Base-by-base conservation (phyloP, 768 basidiomycete species). In the Butyriboletus loyo region DNA sequence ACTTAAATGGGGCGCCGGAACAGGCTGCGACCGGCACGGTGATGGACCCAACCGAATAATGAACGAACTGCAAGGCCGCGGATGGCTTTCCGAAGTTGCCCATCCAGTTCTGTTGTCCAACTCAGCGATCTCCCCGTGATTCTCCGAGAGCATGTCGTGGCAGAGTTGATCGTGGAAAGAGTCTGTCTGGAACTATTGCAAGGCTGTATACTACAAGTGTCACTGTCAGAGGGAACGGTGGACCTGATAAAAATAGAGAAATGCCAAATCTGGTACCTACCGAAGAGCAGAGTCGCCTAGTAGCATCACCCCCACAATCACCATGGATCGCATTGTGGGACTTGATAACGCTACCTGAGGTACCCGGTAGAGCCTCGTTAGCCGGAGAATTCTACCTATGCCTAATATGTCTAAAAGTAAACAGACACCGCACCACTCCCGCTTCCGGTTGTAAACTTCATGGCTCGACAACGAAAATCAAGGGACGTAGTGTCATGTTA, bases 331-430 rank as follows among this genome's bases (percentile, higher is more conserved):
- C 35, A 17, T 36, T n/a, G 8, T 48, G 46, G 10, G 41, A 35
- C 14, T n/a, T 34, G 5, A 37, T 41, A 14, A 10, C 53, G n/a
- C n/a, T n/a, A n/a, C 34, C 7, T 39, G n/a, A 42, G 11, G 14
- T 11, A 25, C 14, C 53, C 48, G 53, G 58, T 13, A 17, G 13
- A 30, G 7, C 24, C 14, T 19, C 21, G 22, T 45, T 58, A 56
- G 30, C 58, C 58, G 58, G 53, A 39, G 14, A 14, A 3, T 9
- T 35, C 0, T 10, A 1, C 17, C 2, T 21, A 8, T 15, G n/a
- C 24, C 5, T 9, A 32, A 19, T 21, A 8, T 15, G n/a, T 27
- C 5, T 9, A 32, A 19, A 37, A 25, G 24, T 13, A 28, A 24
- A 14, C 10, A 10, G 8, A 39, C n/a, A 21, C 24, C 10, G 25